Percentiles rank a stretch among this genome's conserved stretches.
phyloP scores from a whole-genome alignment of 441 rosid species.

The Viola pubescens region DNA sequence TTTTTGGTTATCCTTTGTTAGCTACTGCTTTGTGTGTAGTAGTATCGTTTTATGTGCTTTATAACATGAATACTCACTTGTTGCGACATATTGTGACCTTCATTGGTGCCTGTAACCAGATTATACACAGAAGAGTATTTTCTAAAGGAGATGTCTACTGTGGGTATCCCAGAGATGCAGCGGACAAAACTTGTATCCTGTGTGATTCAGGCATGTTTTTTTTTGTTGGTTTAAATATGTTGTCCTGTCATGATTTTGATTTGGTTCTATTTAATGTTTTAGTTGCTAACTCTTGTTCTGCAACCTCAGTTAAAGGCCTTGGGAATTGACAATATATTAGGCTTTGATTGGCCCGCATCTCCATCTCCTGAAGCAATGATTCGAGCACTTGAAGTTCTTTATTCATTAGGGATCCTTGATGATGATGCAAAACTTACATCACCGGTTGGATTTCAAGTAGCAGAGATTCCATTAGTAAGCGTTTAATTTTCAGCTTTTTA shows the following conservation, averaged over 20 bases:
- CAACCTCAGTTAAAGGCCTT: slow-evolving; percentile 73
- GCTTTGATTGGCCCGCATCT: slow-evolving; percentile 97
- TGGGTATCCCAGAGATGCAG: slow-evolving; percentile 93
- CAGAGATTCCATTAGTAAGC: slow-evolving; percentile 87
- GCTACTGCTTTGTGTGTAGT: neutral
- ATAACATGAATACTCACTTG: neutral
- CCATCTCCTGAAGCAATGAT: slow-evolving; percentile 90
- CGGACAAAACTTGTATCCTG: slow-evolving; percentile 89
- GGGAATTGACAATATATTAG: slow-evolving; percentile 91
- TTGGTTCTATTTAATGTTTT: slow-evolving; percentile 5
- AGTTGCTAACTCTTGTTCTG: slow-evolving; percentile 16
- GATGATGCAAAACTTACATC: slow-evolving; percentile 97
- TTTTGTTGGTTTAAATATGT: neutral
- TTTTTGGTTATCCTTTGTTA: neutral
- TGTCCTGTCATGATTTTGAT: neutral
- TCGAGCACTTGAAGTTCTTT: slow-evolving; percentile 88
- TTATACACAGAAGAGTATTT: slow-evolving; percentile 84
- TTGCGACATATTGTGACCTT: slow-evolving; percentile 4
- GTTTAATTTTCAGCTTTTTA: slow-evolving; percentile 2
- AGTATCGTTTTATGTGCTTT: too few relatives aligned
- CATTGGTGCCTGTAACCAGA: slow-evolving; percentile 34
- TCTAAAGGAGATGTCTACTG: slow-evolving; percentile 67
- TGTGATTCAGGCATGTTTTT: slow-evolving; percentile 62
- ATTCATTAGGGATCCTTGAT: slow-evolving; percentile 84
- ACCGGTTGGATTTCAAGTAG: slow-evolving; percentile 95